These are phyloP conservation scores for Salvia hispanica DNA, from an alignment of 257 asterid genomes.

Conservation along the genomic window DNA sequence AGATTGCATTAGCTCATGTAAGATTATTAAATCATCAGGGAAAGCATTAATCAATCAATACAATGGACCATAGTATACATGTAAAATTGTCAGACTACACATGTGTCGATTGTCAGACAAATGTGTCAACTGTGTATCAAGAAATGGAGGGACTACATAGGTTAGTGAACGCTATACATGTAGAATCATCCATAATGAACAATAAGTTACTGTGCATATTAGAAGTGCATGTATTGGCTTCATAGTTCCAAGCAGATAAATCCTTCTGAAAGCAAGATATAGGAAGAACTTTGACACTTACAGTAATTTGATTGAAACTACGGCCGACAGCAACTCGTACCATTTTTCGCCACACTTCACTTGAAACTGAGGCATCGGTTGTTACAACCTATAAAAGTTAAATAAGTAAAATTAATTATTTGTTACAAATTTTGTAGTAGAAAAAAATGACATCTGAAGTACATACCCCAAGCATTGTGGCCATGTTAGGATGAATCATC, in stretches of 20 bases:
- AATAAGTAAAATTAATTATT: slow-evolving; percentile 29
- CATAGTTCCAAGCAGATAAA: neutral
- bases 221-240: slow-evolving; percentile 1
- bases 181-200: neutral
- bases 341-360: slow-evolving; percentile 95
- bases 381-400: slow-evolving; percentile 70
- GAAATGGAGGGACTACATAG: slow-evolving; percentile 11
- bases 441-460: slow-evolving; percentile 24
- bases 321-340: slow-evolving; percentile 84
- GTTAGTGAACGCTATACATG: slow-evolving; percentile 2
- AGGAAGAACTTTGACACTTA: slow-evolving; percentile 39
- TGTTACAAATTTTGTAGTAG: neutral
- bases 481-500: slow-evolving; percentile 99
- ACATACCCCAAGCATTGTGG: slow-evolving; percentile 95
- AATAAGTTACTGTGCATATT: slow-evolving; percentile 3
- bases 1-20: neutral
- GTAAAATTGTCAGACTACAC: neutral
- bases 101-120: neutral
- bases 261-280: slow-evolving; percentile 10
- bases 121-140: slow-evolving; percentile 1
- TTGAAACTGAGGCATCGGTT: slow-evolving; percentile 79
- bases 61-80: neutral
- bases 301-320: slow-evolving; percentile 96
- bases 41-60: neutral
- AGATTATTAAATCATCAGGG: neutral